A percentile compares a stretch with the other conserved stretches of the same genome.
phyloP scores from a whole-genome alignment of 179 eudicot species.

The Pouteria campechiana region DNA sequence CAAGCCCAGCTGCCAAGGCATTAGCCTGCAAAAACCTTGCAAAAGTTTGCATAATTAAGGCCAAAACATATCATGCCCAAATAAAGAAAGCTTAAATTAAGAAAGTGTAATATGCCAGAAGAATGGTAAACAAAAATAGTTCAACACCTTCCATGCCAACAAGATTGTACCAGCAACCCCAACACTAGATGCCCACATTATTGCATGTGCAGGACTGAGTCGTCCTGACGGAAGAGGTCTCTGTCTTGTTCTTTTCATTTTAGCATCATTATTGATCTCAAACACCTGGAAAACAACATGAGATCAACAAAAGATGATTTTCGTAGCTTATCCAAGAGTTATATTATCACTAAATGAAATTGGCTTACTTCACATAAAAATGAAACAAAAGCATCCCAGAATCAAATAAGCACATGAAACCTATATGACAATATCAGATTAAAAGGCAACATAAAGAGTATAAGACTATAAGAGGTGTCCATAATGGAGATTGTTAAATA shows the following conservation, averaged over 20 bases:
- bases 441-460: too few relatives aligned
- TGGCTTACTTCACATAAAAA: too few relatives aligned
- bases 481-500: too few relatives aligned
- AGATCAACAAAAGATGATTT: neutral
- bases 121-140: too few relatives aligned
- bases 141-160: conserved; percentile 63
- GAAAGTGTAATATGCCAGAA: too few relatives aligned
- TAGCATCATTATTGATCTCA: conserved; percentile 76
- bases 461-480: too few relatives aligned
- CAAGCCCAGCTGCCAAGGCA: conserved; percentile 93
- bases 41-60: conserved; percentile 34
- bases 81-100: neutral
- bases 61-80: neutral
- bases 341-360: too few relatives aligned
- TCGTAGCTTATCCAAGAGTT: too few relatives aligned
- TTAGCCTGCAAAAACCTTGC: conserved; percentile 91
- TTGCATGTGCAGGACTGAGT: conserved; percentile 57
- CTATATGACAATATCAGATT: too few relatives aligned
- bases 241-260: conserved; percentile 80
- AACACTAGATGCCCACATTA: conserved; percentile 62
- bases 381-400: too few relatives aligned
- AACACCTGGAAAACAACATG: conserved; percentile 34
- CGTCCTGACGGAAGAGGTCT: conserved; percentile 94
- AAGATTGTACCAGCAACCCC: conserved; percentile 74
- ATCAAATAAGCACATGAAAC: too few relatives aligned